Evolutionary conservation across 202 grass and related monocot species (phyloP), one percentile per base, ranked within the genome.

Genomic region (Eragrostis tef): DNA sequence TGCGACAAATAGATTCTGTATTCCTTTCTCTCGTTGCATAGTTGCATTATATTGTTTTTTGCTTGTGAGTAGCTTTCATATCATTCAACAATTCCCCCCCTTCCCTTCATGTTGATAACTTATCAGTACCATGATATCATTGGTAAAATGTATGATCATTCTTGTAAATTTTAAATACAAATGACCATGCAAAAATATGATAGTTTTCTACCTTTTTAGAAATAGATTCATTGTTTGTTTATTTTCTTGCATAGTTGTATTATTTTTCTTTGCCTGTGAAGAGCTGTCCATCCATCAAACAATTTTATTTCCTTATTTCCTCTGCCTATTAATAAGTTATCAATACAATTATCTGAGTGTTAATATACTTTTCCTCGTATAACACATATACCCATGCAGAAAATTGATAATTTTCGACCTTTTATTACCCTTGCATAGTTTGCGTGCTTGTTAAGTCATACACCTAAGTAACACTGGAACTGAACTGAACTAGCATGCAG

Each of bases 31-130:
- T 21, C 11, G 16, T 49, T 2, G 21, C 34, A 16, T 79, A 69
- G 27, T 41, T 67, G 42, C 64, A 22, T 70, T 22, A 25, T 81
- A 46, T 73, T 60, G n/a, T n/a, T 51, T 8, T 78, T 84, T 79
- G 24, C 21, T 43, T n/a, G 9, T 42, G n/a, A 9, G 53, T 71
- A 64, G n/a, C 46, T 44, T 16, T 78, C 25, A 6, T 71, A 27
- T 45, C 21, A 78, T 78, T 62, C 5, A 10, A 47, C 12, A 67
- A n/a, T 48, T 43, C 6, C 19, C 25, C 67, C 6, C 21, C 42
- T 61, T 48, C 19, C 77, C 34, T 9, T 22, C 48, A 36, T 44
- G 11, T 63, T 83, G 27, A 62, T 62, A 60, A 25, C 21, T 26
- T 62, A 62, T 27, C 9, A 13, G 29, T 63, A 63, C 11, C 12